Base-by-base conservation (phyloP, 1,284 basidiomycete species). In the Trichosporon inkin region DNA sequence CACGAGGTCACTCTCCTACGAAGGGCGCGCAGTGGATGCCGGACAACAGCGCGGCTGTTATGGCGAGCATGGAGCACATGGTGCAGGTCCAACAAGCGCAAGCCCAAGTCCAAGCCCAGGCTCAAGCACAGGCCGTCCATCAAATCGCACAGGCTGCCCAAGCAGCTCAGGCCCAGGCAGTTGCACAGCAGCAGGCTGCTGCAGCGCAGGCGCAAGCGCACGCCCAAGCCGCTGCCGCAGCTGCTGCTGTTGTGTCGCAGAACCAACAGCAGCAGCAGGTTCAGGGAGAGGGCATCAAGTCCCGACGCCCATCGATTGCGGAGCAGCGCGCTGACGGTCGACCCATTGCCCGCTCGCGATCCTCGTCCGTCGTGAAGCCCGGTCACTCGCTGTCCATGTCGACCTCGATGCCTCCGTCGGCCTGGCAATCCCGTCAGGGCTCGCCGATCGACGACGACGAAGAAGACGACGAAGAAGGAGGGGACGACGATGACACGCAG, bases 381-480 rank as follows among this genome's bases (percentile, higher is more conserved):
- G 66, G 67, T 22, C 56, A 7, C 59, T 67, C 51, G 4, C 19
- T 60, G 28, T 28, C 53, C 19, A 55, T 53, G 56, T 58, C 58
- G 69, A 71, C 71, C 1, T 41, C 68, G 0, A 71, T 73, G n/a
- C 75, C 74, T 1, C 70, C 73, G 1, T 74, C 73, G n/a, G 72
- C 71, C 1, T 73, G 73, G 72, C 69, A 69, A 53, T 77, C 74
- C 6, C 65, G 74, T n/a, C 60, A 61, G 3, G 64, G 58, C 5
- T 73, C 73, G 16, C 72, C 73, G 1, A 63, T 67, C 1, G 67
- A 69, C 16, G 71, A 71, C 14, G 71, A 68, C 17, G 68, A 68
- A 13, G 71, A 73, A 20, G 71, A 72, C 10, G 70, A 70, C 10
- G 73, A 75, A 3, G 71, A 70, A 4, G 70, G 69, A 11, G 73